These are phyloP conservation scores for Pseudocohnilembus persalinus DNA, from an alignment of 169 alveolate species.

Conservation along the genomic window DNA sequence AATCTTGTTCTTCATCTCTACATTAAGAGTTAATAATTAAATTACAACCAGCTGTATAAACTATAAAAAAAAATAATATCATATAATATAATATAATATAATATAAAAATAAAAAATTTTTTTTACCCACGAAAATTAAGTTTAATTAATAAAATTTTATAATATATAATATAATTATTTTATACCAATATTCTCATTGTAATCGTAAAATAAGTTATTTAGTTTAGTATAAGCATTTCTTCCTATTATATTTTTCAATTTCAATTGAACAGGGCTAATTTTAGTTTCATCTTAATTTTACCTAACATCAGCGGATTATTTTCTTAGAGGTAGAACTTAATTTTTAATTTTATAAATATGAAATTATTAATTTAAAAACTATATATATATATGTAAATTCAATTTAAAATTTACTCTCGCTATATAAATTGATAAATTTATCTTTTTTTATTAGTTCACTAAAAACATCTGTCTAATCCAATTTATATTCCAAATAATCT, in stretches of 20 bases:
- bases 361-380: neutral
- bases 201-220: conserved; percentile 75
- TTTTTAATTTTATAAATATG: too few relatives aligned
- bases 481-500: conserved; percentile 68
- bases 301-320: conserved; percentile 59
- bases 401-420: conserved; percentile 12
- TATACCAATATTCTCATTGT: conserved; percentile 58
- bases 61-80: neutral
- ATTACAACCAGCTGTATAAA: conserved; percentile 73
- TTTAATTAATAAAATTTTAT: too few relatives aligned
- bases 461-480: conserved; percentile 73
- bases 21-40: conserved; percentile 63
- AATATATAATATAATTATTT: too few relatives aligned
- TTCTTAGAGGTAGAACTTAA: conserved; percentile 67
- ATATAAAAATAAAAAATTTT: too few relatives aligned
- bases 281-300: conserved; percentile 62
- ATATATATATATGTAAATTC: too few relatives aligned
- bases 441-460: conserved; percentile 65
- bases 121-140: too few relatives aligned
- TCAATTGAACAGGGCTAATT: conserved; percentile 58
- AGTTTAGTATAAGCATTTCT: conserved; percentile 73
- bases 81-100: too few relatives aligned
- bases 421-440: conserved; percentile 54
- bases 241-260: conserved; percentile 68
- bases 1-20: conserved; percentile 47